phyloP scores from a whole-genome alignment of 2,329 filamentous ascomycete species.

The Fusarium siculi region DNA sequence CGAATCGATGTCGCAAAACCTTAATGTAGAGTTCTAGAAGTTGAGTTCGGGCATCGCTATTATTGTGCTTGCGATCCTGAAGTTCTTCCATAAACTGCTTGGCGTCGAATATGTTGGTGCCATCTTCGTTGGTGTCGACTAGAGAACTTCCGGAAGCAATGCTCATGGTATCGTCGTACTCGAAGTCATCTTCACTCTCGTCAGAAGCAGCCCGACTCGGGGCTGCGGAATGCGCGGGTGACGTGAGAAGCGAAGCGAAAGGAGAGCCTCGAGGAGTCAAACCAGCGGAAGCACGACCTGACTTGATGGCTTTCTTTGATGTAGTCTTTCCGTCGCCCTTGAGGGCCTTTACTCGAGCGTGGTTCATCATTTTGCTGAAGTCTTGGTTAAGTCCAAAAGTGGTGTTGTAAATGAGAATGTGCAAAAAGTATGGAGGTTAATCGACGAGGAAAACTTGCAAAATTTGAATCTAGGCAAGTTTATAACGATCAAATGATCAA shows the following conservation, averaged over 20 bases:
- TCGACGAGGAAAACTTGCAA: slow-evolving; percentile 43
- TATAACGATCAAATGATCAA: slow-evolving; percentile 14
- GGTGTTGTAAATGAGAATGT: not conserved
- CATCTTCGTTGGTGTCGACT: slow-evolving; percentile 71
- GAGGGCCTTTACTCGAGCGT: slow-evolving; percentile 74
- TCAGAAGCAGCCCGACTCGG: slow-evolving; percentile 73
- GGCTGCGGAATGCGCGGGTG: slow-evolving; percentile 67
- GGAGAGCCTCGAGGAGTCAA: slow-evolving; percentile 69
- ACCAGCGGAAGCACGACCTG: slow-evolving; percentile 66
- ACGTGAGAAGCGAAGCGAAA: slow-evolving; percentile 65
- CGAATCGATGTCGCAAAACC: slow-evolving; percentile 64
- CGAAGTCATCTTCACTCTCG: slow-evolving; percentile 64
- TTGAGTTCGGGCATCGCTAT: slow-evolving; percentile 73
- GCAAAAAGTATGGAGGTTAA: not conserved
- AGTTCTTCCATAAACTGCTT: slow-evolving; percentile 76
- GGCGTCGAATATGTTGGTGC: slow-evolving; percentile 69
- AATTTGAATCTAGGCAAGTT: slow-evolving; percentile 10
- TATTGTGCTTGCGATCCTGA: slow-evolving; percentile 80
- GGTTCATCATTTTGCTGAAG: slow-evolving; percentile 61
- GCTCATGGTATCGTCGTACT: slow-evolving; percentile 57
- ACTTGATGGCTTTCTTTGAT: slow-evolving; percentile 73
- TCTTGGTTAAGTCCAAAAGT: not conserved
- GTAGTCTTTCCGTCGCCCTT: slow-evolving; percentile 77
- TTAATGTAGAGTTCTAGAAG: slow-evolving; percentile 49
- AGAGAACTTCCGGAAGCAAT: slow-evolving; percentile 55